A percentile compares a stretch with the other conserved stretches of the same genome.
Conservation (phyloP, 805 yeast genomes). For the Ogataea henricii region DNA sequence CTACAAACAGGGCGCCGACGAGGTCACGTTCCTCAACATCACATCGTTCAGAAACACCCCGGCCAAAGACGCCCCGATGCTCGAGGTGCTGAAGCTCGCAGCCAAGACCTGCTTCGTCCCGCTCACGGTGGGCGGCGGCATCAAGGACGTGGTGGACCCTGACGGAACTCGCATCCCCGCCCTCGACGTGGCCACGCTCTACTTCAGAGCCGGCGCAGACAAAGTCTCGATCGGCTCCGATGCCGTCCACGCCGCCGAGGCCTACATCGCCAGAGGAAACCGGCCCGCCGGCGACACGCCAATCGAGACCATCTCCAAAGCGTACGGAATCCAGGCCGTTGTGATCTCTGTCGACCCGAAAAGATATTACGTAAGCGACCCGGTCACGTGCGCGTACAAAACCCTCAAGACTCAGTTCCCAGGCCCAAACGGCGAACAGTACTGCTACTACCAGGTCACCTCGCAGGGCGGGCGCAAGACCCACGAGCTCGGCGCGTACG, state of each 20-base stretch:
- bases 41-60: slow-evolving; percentile 97
- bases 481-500: slow-evolving; percentile 88
- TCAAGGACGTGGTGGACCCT: slow-evolving; percentile 86
- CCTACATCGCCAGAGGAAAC: slow-evolving; percentile 61
- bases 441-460: slow-evolving; percentile 93
- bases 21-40: slow-evolving; percentile 89
- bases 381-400: slow-evolving; percentile 60
- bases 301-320: slow-evolving; percentile 87
- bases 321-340: slow-evolving; percentile 96
- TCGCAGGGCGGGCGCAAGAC: slow-evolving; percentile 93
- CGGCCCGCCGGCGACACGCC: slow-evolving; percentile 76
- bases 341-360: slow-evolving; percentile 98
- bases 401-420: slow-evolving; percentile 62
- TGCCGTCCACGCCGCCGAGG: slow-evolving; percentile 90
- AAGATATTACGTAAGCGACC: slow-evolving; percentile 70
- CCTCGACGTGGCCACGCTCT: slow-evolving; percentile 83
- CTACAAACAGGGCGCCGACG: slow-evolving; percentile 95
- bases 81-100: slow-evolving; percentile 78
- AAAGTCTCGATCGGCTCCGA: slow-evolving; percentile 98
- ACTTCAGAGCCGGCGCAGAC: slow-evolving; percentile 97
- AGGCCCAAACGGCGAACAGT: slow-evolving; percentile 89
- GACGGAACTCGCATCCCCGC: slow-evolving; percentile 81
- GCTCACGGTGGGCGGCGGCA: slow-evolving; percentile 97
- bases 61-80: slow-evolving; percentile 89
- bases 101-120: slow-evolving; percentile 96